A percentile compares a stretch with the other conserved stretches of the same genome.
Evolutionary conservation across 1,284 basidiomycete species (phyloP).

Genomic region (Papiliotrema laurentii): DNA sequence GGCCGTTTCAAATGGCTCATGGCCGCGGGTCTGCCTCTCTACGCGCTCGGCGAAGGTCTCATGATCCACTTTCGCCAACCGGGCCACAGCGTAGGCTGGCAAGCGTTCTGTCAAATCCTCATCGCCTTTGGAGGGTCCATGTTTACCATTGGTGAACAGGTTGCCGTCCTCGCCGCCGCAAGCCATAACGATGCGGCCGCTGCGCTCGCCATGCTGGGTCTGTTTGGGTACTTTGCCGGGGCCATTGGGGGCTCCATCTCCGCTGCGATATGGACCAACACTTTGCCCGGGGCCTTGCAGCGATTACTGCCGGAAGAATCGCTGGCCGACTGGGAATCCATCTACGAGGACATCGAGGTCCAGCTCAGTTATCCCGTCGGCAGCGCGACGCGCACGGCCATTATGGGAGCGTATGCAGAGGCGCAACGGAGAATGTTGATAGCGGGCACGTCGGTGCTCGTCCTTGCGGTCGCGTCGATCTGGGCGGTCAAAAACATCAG

Average conservation of each 20-base stretch:
- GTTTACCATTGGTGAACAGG: conserved; percentile 46
- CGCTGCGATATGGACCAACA: conserved; percentile 50
- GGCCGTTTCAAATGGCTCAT: conserved; percentile 45
- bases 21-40: conserved; percentile 35
- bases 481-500: conserved; percentile 37
- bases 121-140: conserved; percentile 47
- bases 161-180: conserved; percentile 44
- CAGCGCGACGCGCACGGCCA: conserved; percentile 25
- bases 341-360: conserved; percentile 30
- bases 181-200: conserved; percentile 48
- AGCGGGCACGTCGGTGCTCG: conserved; percentile 34
- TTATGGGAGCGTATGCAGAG: conserved; percentile 30
- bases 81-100: conserved; percentile 19
- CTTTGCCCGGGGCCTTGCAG: conserved; percentile 34
- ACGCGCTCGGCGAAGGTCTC: conserved; percentile 46
- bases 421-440: conserved; percentile 39
- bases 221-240: conserved; percentile 42
- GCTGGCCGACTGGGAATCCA: conserved; percentile 26
- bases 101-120: conserved; percentile 44
- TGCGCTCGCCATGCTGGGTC: conserved; percentile 43
- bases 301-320: conserved; percentile 34
- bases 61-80: conserved; percentile 47
- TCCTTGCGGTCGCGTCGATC: conserved; percentile 19
- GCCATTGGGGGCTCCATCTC: conserved; percentile 43
- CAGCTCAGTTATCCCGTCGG: conserved; percentile 34